Conservation (phyloP, 2,329 filamentous ascomycete genomes). For the Hymenoscyphus occultus region DNA sequence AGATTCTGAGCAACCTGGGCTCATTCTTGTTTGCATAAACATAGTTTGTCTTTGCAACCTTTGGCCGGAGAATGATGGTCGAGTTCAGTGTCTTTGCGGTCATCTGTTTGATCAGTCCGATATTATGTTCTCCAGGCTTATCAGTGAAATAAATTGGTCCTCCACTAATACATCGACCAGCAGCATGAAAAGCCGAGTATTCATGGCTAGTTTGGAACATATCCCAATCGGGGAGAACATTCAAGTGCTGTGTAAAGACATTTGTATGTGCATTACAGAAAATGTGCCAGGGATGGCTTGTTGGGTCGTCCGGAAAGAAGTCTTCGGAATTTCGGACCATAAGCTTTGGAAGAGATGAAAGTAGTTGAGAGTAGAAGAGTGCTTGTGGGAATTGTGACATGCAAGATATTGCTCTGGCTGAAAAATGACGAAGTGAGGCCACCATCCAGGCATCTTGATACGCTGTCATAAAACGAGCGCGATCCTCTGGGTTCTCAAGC, state of each 20-base stretch:
- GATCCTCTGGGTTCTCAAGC: constrained; percentile 8
- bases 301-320: constrained; percentile 19
- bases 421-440: constrained; percentile 14
- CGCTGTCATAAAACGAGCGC: constrained; percentile 8
- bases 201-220: constrained; percentile 22
- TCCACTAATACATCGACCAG: constrained; percentile 18
- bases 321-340: constrained; percentile 23
- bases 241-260: constrained; percentile 18
- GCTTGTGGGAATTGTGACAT: constrained; percentile 20
- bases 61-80: constrained; percentile 11
- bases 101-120: constrained; percentile 13
- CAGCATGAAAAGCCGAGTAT: constrained; percentile 17
- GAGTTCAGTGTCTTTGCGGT: constrained; percentile 10
- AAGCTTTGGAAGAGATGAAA: constrained; percentile 1
- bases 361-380: constrained; percentile 17
- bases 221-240: constrained; percentile 13
- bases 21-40: constrained; percentile 15
- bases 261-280: constrained; percentile 19
- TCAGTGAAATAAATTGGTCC: constrained; percentile 23
- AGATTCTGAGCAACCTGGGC: constrained; percentile 12
- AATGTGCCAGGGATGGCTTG: constrained; percentile 20
- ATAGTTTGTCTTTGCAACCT: constrained; percentile 13
- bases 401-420: constrained; percentile 20
- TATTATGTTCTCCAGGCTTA: constrained; percentile 14
- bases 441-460: constrained; percentile 18